A percentile compares a stretch with the other conserved stretches of the same genome.
Evolutionary conservation across 2,329 filamentous ascomycete species (phyloP).

Genomic region (Apiospora saccharicola): DNA sequence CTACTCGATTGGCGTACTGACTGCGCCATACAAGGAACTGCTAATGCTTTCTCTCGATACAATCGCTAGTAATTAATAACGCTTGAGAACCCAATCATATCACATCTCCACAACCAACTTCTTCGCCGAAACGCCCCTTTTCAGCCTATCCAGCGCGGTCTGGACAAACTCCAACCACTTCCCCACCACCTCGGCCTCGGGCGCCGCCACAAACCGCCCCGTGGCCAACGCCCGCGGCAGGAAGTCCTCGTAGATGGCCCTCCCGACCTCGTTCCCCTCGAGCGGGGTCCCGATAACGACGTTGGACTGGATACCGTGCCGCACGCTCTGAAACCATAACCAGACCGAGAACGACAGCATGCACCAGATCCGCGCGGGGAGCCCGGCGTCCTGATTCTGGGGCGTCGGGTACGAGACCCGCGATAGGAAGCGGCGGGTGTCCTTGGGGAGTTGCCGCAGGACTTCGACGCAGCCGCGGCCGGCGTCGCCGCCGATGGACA

Average conservation of each 20-base stretch:
- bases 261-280: constrained; percentile 36
- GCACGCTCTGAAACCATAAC: constrained; percentile 22
- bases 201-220: constrained; percentile 36
- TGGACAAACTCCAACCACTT: constrained; percentile 30
- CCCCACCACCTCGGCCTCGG: constrained; percentile 37
- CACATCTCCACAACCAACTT: constrained; percentile 28
- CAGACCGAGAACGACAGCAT: constrained; percentile 26
- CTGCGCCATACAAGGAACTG: neutral
- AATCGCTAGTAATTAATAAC: neutral
- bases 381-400: constrained; percentile 30
- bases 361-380: constrained; percentile 30
- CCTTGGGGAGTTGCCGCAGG: constrained; percentile 13
- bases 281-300: constrained; percentile 34
- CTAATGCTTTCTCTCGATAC: neutral
- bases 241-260: constrained; percentile 36
- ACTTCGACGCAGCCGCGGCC: constrained; percentile 32
- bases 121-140: constrained; percentile 27
- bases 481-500: constrained; percentile 32
- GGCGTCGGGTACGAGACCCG: neutral
- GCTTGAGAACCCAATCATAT: neutral
- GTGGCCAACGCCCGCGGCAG: constrained; percentile 38
- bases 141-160: constrained; percentile 27
- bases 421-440: constrained; percentile 7
- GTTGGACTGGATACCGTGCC: constrained; percentile 30
- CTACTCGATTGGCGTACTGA: neutral